Evolutionary conservation across 1,284 basidiomycete species (phyloP), one percentile per base, ranked within the genome.

Genomic region (Inonotus obliquus): DNA sequence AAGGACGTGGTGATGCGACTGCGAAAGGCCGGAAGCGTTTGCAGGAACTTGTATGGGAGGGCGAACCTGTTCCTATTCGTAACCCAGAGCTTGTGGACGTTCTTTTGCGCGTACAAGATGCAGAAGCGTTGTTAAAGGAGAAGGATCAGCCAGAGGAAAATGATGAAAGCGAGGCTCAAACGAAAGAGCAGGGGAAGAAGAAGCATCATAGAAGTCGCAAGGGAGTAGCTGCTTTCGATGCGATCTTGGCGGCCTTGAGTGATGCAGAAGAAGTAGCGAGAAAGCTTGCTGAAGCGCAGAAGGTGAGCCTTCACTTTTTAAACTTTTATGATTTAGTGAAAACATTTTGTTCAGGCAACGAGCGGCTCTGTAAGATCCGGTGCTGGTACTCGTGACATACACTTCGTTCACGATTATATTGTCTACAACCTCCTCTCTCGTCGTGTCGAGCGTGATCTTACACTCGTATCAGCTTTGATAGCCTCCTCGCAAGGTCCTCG

Each of bases 11-110:
- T 1, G 71, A 68, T 23, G 76, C 73, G 55, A 76, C 76, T 62
- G 77, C 74, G 45, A 73, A 74, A n/a, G 78, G 74, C 39, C 80
- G 78, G 69, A 81, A 79, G 67, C 83, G 78, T 68, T 74, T 92
- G 48, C 75, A 79, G 59, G 77, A 83, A 59, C 74, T 96, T 53
- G 69, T 79, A 4, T 98, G 95, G 91, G 92, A 94, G 63, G 92
- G 85, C 10, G 82, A 90, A 67, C 83, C 85, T 2, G 85, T 98
- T 7, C 93, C 94, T 17, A 82, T 98, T 52, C 83, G 95, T 59
- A 94, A 90, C 68, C 92, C 94, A 0, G 95, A 99, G 75, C 77
- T 99, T 55, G 94, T 98, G 55, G 91, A 92, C 68, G 91, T 91
- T 19, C 78, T 98, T 64, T 74, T 93, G 63, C 89, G 85, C 67